These are phyloP conservation scores for Clathrus columnatus DNA, from an alignment of 768 basidiomycete genomes.

Conservation along the genomic window DNA sequence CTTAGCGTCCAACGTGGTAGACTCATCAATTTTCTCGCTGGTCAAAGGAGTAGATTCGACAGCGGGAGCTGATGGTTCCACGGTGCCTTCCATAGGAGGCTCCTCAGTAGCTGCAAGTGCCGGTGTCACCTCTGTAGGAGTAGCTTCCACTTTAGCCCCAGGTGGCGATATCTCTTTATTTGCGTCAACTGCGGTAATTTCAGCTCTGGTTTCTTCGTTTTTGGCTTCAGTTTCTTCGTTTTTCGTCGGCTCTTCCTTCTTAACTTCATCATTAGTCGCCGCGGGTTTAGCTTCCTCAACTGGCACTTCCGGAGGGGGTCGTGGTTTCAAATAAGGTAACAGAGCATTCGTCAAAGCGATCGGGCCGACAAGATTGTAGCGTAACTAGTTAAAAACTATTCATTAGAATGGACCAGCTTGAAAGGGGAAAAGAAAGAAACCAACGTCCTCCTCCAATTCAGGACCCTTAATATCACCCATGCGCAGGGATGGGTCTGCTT, in stretches of 20 bases:
- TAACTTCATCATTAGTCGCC: not conserved
- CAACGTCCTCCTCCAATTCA: constrained; percentile 5
- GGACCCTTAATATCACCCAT: constrained; percentile 1
- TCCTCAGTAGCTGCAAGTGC: not conserved
- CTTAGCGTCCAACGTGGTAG: not conserved
- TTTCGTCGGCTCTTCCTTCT: not conserved
- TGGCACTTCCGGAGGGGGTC: not conserved
- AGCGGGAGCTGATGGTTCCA: not conserved
- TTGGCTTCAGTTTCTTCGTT: not conserved
- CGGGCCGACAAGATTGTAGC: constrained; percentile 5
- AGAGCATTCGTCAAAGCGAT: constrained; percentile 10
- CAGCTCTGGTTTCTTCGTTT: not conserved
- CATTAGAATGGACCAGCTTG: not conserved
- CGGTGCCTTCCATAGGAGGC: not conserved
- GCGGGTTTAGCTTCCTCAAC: not conserved
- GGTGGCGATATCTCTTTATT: not conserved
- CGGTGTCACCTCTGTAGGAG: not conserved
- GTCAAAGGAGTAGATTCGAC: not conserved
- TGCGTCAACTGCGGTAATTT: not conserved
- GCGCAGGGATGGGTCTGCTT: not conserved
- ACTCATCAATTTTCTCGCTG: not conserved
- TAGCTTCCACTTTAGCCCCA: not conserved
- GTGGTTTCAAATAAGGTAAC: constrained; percentile 4
- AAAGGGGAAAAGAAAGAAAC: not conserved
- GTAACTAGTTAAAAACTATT: not conserved